Evolutionary conservation across 352 stramenopile species (phyloP).

Genomic region (Sclerospora graminicola): DNA sequence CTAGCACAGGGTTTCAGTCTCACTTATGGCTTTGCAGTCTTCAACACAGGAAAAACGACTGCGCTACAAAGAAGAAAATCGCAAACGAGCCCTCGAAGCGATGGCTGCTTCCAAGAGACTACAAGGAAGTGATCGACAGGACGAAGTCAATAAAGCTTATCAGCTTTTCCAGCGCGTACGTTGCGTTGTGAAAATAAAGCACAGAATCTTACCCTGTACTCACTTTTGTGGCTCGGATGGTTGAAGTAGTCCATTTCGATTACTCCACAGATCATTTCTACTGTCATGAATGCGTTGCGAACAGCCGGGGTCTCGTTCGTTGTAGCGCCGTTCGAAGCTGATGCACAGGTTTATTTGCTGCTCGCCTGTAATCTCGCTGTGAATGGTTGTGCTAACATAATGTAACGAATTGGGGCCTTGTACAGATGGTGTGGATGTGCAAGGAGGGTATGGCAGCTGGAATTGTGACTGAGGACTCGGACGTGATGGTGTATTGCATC

Average conservation of each 20-base stretch:
- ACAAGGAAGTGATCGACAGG: conserved; percentile 32
- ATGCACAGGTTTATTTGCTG: conserved; percentile 32
- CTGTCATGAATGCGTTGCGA: conserved; percentile 46
- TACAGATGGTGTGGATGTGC: conserved; percentile 73
- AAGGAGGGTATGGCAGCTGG: conserved; percentile 39
- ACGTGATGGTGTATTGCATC: conserved; percentile 70
- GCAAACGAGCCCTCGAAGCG: conserved; percentile 31
- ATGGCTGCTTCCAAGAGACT: conserved; percentile 42
- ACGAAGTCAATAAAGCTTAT: conserved; percentile 48
- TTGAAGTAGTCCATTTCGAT: conserved; percentile 45
- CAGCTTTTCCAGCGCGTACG: conserved; percentile 43
- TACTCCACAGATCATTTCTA: conserved; percentile 43
- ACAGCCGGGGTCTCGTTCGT: conserved; percentile 39
- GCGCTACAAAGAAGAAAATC: conserved; percentile 46
- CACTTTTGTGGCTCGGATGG: neutral
- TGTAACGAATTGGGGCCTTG: neutral
- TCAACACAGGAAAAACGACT: conserved; percentile 57
- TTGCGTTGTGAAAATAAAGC: neutral
- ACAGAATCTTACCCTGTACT: neutral
- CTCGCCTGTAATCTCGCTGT: neutral
- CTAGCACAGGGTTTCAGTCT: neutral
- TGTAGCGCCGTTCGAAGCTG: conserved; percentile 65
- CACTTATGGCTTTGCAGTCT: conserved; percentile 22
- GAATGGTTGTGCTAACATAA: neutral
- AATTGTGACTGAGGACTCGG: conserved; percentile 77